Evolutionary conservation across 2,329 filamentous ascomycete genomes (phyloP).

Genomic region (Pezicula neosporulosa): DNA sequence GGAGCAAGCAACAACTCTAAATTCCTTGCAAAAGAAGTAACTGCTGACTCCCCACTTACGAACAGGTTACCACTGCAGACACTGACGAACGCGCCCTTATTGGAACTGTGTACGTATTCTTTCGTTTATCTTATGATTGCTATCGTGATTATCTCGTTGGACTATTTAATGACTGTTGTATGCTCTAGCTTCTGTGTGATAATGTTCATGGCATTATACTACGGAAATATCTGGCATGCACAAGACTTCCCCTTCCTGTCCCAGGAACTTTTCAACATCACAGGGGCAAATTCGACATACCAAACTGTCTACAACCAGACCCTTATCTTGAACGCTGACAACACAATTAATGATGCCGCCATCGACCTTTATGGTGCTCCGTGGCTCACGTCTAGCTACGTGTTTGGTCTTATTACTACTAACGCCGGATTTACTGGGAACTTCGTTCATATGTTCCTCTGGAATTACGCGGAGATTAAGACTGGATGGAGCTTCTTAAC

Average conservation of each 20-base stretch:
- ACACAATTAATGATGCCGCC: constrained; percentile 32
- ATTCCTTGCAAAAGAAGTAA: no score
- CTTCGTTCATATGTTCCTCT: constrained; percentile 36
- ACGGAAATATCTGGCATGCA: constrained; percentile 36
- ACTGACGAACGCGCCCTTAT: constrained; percentile 19
- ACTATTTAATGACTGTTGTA: constrained; percentile 23
- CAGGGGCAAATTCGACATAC: constrained; percentile 29
- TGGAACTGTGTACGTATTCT: background rate
- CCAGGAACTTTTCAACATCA: constrained; percentile 34
- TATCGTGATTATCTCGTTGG: constrained; percentile 29
- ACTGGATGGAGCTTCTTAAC: constrained; percentile 22
- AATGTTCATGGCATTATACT: constrained; percentile 34
- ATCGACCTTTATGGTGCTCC: constrained; percentile 35
- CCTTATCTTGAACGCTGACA: constrained; percentile 34
- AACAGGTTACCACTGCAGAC: constrained; percentile 31
- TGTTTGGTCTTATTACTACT: constrained; percentile 33
- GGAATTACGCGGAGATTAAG: constrained; percentile 33
- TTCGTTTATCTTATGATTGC: constrained; percentile 9
- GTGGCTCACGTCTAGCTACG: constrained; percentile 33
- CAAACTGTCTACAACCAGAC: constrained; percentile 38
- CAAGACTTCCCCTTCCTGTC: constrained; percentile 38
- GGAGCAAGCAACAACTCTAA: no score
- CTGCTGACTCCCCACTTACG: no score
- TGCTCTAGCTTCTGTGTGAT: constrained; percentile 28
- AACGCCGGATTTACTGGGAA: constrained; percentile 43